Evolutionary conservation across 176 grass and related monocot genomes (phyloP).

Genomic region (Ananas comosus): DNA sequence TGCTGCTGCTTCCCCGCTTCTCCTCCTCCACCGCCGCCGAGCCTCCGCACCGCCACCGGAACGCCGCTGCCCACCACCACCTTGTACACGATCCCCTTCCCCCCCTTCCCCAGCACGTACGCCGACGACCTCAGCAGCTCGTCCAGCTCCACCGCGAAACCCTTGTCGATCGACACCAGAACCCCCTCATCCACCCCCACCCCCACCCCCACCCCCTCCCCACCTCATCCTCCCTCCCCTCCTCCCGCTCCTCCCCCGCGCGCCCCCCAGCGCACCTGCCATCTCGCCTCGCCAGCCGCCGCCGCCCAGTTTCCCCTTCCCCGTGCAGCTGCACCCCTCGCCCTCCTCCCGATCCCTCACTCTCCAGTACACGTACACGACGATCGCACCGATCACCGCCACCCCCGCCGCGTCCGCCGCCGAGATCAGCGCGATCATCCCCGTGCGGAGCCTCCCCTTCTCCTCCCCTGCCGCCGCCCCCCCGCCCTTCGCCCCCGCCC

Average conservation of each 20-base stretch:
- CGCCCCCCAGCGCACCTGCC: slow-evolving; percentile 27
- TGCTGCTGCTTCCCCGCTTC: slow-evolving; percentile 15
- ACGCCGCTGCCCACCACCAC: slow-evolving; percentile 74
- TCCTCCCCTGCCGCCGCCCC: background rate
- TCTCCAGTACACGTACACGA: slow-evolving; percentile 81
- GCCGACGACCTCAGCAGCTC: slow-evolving; percentile 81
- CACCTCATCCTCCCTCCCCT: background rate
- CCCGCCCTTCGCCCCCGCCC: background rate
- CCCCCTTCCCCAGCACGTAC: slow-evolving; percentile 83
- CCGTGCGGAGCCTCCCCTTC: slow-evolving; percentile 30
- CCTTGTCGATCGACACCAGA: slow-evolving; percentile 77
- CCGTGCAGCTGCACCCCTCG: slow-evolving; percentile 2
- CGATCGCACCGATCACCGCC: slow-evolving; percentile 50
- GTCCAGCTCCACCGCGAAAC: slow-evolving; percentile 69
- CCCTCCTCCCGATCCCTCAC: slow-evolving; percentile 32
- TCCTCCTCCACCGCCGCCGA: slow-evolving; percentile 31
- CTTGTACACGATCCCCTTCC: slow-evolving; percentile 95
- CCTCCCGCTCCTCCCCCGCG: slow-evolving; percentile 5
- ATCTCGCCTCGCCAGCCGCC: background rate
- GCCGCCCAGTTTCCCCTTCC: slow-evolving; percentile 16
- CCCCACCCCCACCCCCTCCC: slow-evolving; percentile 1
- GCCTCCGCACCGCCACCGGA: slow-evolving; percentile 60
- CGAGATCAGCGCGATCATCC: slow-evolving; percentile 57
- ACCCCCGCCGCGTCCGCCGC: slow-evolving; percentile 58
- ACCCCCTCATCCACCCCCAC: slow-evolving; percentile 35